Conservation (phyloP, 2,329 filamentous ascomycete species). For the Dactylella cylindrospora region DNA sequence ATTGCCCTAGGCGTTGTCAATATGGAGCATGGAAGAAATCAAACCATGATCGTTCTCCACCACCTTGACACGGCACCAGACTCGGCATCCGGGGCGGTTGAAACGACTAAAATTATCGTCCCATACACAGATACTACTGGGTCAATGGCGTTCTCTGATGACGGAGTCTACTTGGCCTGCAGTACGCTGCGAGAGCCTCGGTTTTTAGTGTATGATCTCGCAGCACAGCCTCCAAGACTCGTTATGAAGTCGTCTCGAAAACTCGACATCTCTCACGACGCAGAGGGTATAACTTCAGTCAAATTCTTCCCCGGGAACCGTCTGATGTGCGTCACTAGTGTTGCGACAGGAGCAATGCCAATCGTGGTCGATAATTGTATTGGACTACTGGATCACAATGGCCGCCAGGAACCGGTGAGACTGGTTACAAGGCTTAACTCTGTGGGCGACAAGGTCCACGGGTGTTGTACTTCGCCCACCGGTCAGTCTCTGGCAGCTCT, state of each 20-base stretch:
- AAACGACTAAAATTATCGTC: slow-evolving; percentile 33
- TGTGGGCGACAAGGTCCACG: slow-evolving; percentile 43
- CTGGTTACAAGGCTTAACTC: slow-evolving; percentile 36
- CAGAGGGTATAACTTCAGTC: slow-evolving; percentile 41
- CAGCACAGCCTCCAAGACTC: slow-evolving; percentile 37
- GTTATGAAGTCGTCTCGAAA: slow-evolving; percentile 45
- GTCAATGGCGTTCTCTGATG: slow-evolving; percentile 35
- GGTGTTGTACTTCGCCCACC: slow-evolving; percentile 39
- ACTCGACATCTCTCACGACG: slow-evolving; percentile 43
- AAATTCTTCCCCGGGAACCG: slow-evolving; percentile 44
- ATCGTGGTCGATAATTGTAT: slow-evolving; percentile 43
- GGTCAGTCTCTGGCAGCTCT: slow-evolving; percentile 32
- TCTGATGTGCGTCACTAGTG: slow-evolving; percentile 42
- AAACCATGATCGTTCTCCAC: slow-evolving; percentile 43
- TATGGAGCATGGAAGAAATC: slow-evolving; percentile 42
- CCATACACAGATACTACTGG: slow-evolving; percentile 37
- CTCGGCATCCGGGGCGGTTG: slow-evolving; percentile 10
- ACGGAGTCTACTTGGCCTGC: slow-evolving; percentile 41
- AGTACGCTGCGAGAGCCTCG: slow-evolving; percentile 41
- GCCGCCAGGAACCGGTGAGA: slow-evolving; percentile 22
- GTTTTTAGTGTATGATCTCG: slow-evolving; percentile 41
- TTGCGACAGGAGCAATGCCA: slow-evolving; percentile 32
- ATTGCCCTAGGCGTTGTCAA: slow-evolving; percentile 38
- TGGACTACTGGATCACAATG: slow-evolving; percentile 24
- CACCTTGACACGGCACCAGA: slow-evolving; percentile 34